These are phyloP conservation scores for Leccinellum albellum DNA, from an alignment of 768 basidiomycete species.

Conservation along the genomic window DNA sequence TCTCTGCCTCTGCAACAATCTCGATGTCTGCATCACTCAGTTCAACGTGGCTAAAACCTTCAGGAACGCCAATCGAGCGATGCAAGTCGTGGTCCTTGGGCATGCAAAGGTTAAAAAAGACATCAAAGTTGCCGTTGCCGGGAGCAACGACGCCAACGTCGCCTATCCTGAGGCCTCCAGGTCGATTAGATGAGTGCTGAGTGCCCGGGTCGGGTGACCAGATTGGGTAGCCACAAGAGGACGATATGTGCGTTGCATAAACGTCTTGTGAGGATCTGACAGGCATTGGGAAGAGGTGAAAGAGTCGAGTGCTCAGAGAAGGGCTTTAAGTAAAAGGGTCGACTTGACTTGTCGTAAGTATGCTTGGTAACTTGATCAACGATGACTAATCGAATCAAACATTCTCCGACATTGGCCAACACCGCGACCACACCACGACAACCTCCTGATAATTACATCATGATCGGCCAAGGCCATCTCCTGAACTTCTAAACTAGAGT, in stretches of 20 bases:
- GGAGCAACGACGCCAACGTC: conserved; percentile 37
- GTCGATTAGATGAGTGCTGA: conserved; percentile 24
- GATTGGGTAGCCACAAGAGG: conserved; percentile 33
- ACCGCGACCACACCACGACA: too few relatives aligned
- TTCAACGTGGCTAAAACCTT: conserved; percentile 25
- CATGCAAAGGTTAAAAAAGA: conserved; percentile 37
- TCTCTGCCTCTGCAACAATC: conserved; percentile 9
- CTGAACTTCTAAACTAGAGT: neutral
- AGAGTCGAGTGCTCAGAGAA: neutral
- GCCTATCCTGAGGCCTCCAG: conserved; percentile 34
- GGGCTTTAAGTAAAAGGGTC: neutral
- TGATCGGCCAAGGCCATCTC: neutral
- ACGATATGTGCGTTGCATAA: conserved; percentile 23
- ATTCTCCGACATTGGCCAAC: neutral
- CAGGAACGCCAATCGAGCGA: conserved; percentile 23
- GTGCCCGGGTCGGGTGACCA: conserved; percentile 34
- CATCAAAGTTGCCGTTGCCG: conserved; percentile 33
- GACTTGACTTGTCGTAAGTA: conserved; percentile 1
- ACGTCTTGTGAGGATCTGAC: conserved; percentile 24
- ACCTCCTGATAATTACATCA: neutral
- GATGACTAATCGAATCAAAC: neutral
- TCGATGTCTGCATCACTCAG: conserved; percentile 15
- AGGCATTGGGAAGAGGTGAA: conserved; percentile 12
- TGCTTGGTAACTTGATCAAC: conserved; percentile 1
- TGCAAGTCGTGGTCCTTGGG: conserved; percentile 29